Evolutionary conservation across 495 filamentous ascomycete species (phyloP), one percentile per base, ranked within the genome.

Genomic region (Talaromyces liani): DNA sequence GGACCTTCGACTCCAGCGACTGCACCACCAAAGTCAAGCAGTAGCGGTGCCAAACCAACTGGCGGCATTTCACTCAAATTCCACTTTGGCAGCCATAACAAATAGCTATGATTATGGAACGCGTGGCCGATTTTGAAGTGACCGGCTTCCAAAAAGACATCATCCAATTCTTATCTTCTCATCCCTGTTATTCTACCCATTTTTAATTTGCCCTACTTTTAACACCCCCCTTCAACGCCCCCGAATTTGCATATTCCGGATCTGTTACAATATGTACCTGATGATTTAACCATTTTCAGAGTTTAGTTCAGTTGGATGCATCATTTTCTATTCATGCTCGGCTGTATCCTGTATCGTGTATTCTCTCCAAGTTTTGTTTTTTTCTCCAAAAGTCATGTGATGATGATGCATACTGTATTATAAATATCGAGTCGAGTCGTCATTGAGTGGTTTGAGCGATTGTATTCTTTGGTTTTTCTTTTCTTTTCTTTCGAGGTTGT

Each of bases 401-500:
- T 49, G n/a, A 55, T 27, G 51, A 27, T 55, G 51, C 51, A 55
- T 14, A 49, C n/a, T 55, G 51, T 55, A 55, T 55, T 55, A 55
- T 55, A 18, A 55, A 27, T 29, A 16, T 22, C 6, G 6, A 55
- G 9, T 29, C 20, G 6, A 55, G 9, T 29, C 25, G 8, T 55
- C 25, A 55, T n/a, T 55, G 9, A 14, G 51, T 6, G 18, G 18
- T 49, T 20, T 41, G 12, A 55, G 51, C 51, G 22, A 29, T 24
- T 55, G 51, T 55, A 55, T 9, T 49, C n/a, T 20, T 8, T 55
- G 14, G 9, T 25, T 27, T 54, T 54, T 54, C 10, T 55, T 24
- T 27, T 16, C 0, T 10, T 8, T 27, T 55, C 10, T 55, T 55
- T 14, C 49, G 22, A 20, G 18, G 4, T 41, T 41, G 36, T 41